Evolutionary conservation across 2,329 filamentous ascomycete species (phyloP).

Genomic region (Xylaria sp.): DNA sequence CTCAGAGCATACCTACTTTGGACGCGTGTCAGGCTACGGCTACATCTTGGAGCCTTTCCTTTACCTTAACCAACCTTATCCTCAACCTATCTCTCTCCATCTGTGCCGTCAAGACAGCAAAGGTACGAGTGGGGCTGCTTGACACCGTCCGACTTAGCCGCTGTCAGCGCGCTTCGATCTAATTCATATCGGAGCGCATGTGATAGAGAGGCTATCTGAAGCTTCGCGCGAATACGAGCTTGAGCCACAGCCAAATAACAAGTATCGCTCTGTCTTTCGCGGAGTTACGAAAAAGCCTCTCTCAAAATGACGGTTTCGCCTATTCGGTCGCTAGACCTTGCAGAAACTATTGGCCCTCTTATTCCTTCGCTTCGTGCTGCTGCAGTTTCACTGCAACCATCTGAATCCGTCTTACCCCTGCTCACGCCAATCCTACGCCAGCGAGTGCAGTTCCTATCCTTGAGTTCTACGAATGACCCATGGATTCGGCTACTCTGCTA

Average conservation of each 20-base stretch:
- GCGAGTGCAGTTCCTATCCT: slow-evolving; percentile 66
- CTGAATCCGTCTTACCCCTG: slow-evolving; percentile 61
- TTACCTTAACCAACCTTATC: background rate
- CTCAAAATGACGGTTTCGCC: slow-evolving; percentile 38
- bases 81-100: background rate
- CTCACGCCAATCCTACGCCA: slow-evolving; percentile 71
- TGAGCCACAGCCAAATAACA: background rate
- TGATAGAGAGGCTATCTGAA: slow-evolving; percentile 26
- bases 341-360: slow-evolving; percentile 59
- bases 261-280: background rate
- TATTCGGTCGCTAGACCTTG: slow-evolving; percentile 53
- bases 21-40: background rate
- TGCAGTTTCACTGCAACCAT: slow-evolving; percentile 61
- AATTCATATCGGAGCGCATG: slow-evolving; percentile 21
- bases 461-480: slow-evolving; percentile 62
- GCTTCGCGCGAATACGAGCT: slow-evolving; percentile 18
- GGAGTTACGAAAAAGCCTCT: slow-evolving; percentile 1
- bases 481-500: slow-evolving; percentile 79
- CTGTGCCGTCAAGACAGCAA: background rate
- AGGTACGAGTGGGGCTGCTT: slow-evolving; percentile 5
- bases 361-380: slow-evolving; percentile 66
- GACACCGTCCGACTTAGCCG: background rate
- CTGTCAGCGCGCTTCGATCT: background rate
- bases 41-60: background rate
- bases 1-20: background rate